Conservation (phyloP, 2,329 filamentous ascomycete species). For the Periconia macrospinosa region DNA sequence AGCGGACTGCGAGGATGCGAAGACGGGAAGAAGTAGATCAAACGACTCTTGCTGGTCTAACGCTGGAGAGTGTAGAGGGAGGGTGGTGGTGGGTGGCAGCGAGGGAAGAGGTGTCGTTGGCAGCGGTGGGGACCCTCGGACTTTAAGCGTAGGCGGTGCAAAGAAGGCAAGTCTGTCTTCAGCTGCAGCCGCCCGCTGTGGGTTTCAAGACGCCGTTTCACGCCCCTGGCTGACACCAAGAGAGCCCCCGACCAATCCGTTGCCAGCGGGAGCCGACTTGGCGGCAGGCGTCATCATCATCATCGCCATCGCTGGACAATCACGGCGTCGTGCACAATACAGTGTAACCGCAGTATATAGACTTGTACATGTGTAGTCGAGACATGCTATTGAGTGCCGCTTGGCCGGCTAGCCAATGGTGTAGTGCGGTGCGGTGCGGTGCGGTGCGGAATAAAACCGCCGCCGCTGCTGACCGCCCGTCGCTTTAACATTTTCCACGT, state of each 20-base stretch:
- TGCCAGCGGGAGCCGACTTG: not conserved
- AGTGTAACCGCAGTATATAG: not conserved
- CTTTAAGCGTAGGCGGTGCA: conserved; percentile 20
- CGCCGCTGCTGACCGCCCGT: too few relatives aligned
- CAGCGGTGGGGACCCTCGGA: conserved; percentile 20
- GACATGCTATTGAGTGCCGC: too few relatives aligned
- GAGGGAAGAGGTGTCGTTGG: conserved; percentile 16
- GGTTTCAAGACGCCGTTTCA: conserved; percentile 42
- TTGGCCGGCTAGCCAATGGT: too few relatives aligned
- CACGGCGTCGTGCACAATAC: conserved; percentile 11
- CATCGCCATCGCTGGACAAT: not conserved
- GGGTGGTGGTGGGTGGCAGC: not conserved
- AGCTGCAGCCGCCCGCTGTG: conserved; percentile 35
- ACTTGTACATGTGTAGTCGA: too few relatives aligned
- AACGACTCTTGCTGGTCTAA: not conserved
- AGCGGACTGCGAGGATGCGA: not conserved
- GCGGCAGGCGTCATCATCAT: not conserved
- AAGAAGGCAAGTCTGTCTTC: conserved; percentile 27
- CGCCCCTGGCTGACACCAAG: conserved; percentile 35
- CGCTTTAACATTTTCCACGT: too few relatives aligned
- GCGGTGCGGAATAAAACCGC: too few relatives aligned
- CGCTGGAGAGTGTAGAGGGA: not conserved
- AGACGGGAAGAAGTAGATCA: not conserved
- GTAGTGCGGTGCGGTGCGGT: too few relatives aligned
- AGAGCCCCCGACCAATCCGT: conserved; percentile 11